Percentiles rank a stretch among this genome's conserved stretches.
Conservation (phyloP, 1,284 basidiomycete species). For the Bjerkandera adusta region DNA sequence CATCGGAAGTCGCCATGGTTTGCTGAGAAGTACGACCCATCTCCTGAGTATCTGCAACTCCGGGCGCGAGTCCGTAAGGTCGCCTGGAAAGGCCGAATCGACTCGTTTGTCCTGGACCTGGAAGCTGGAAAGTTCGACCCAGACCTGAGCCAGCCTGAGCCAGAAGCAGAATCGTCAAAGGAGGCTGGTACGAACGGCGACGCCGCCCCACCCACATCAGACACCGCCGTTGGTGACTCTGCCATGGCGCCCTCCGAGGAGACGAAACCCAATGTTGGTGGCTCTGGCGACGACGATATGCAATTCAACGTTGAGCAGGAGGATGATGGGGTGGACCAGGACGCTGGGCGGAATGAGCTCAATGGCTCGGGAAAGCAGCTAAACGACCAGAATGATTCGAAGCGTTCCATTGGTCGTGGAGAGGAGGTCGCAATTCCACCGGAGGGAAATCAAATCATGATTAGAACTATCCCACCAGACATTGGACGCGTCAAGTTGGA, state of each 20-base stretch:
- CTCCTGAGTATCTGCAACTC: slow-evolving; percentile 63
- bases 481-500: slow-evolving; percentile 86
- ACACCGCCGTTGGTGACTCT: slow-evolving; percentile 28
- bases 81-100: slow-evolving; percentile 66
- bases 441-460: slow-evolving; percentile 88
- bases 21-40: slow-evolving; percentile 87
- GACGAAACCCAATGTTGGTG: slow-evolving; percentile 22
- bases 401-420: slow-evolving; percentile 47
- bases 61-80: slow-evolving; percentile 77
- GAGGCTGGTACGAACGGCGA: slow-evolving; percentile 36
- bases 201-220: too few relatives aligned
- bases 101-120: slow-evolving; percentile 74
- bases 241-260: slow-evolving; percentile 40
- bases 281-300: slow-evolving; percentile 32
- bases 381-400: slow-evolving; percentile 45
- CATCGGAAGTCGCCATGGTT: slow-evolving; percentile 93
- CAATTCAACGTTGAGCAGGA: slow-evolving; percentile 67
- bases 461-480: slow-evolving; percentile 89
- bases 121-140: slow-evolving; percentile 84
- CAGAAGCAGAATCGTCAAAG: slow-evolving; percentile 44
- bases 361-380: slow-evolving; percentile 51
- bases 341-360: slow-evolving; percentile 48
- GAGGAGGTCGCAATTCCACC: slow-evolving; percentile 77
- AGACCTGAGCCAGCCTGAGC: slow-evolving; percentile 57
- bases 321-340: slow-evolving; percentile 64